Evolutionary conservation across 2,329 filamentous ascomycete species (phyloP).

Genomic region (Cercospora nicotianae): DNA sequence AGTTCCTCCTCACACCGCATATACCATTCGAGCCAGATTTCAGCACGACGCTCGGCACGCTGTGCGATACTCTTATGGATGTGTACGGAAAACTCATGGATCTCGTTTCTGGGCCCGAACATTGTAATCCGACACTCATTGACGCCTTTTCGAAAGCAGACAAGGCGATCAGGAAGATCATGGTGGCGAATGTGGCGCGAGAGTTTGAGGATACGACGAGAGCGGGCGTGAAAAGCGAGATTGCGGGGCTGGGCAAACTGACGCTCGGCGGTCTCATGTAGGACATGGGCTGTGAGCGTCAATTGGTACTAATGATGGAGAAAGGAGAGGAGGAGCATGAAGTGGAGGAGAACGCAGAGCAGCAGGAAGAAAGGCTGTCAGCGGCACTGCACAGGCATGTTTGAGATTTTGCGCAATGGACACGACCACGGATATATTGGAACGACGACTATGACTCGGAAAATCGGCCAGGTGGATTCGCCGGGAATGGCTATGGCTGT

Average conservation of each 20-base stretch:
- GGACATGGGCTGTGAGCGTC: constrained; percentile 22
- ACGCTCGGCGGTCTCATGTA: constrained; percentile 83
- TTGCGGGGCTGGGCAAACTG: constrained; percentile 82
- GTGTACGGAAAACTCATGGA: constrained; percentile 77
- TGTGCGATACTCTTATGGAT: constrained; percentile 94
- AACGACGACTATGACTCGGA: background rate
- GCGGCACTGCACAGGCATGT: background rate
- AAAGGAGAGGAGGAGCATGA: background rate
- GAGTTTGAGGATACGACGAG: constrained; percentile 91
- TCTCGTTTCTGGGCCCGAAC: constrained; percentile 71
- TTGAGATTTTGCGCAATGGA: background rate
- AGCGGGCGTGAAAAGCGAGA: constrained; percentile 72
- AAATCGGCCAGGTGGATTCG: background rate
- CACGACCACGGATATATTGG: background rate
- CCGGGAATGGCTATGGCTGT: background rate
- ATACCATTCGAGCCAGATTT: constrained; percentile 97
- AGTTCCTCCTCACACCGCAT: constrained; percentile 82
- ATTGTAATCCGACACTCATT: constrained; percentile 65
- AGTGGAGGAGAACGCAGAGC: background rate
- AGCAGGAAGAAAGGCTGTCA: background rate
- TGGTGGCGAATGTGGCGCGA: constrained; percentile 80
- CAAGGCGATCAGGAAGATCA: constrained; percentile 78
- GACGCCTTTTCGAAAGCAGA: constrained; percentile 92
- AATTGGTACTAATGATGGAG: background rate
- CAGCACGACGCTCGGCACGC: constrained; percentile 90